Evolutionary conservation across 129 eudicot genomes (phyloP).

Genomic region (Silybum marianum): DNA sequence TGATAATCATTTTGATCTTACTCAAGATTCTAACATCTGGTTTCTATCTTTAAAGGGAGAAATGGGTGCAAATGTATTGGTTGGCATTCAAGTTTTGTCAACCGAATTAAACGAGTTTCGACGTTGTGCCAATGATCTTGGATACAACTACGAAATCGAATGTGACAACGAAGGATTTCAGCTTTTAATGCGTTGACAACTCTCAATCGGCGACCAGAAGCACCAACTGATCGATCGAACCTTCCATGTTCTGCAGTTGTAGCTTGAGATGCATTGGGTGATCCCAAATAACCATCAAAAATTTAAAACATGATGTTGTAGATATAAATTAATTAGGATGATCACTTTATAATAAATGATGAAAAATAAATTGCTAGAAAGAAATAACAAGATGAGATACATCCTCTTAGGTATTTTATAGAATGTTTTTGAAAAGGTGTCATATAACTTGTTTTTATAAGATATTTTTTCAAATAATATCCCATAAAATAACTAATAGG

Average conservation of each 20-base stretch:
- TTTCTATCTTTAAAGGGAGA: slow-evolving; percentile 57
- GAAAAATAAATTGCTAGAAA: neutral
- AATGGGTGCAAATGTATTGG: slow-evolving; percentile 79
- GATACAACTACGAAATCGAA: slow-evolving; percentile 72
- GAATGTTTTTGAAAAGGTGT: no score
- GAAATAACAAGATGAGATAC: neutral
- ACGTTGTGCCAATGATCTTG: slow-evolving; percentile 61
- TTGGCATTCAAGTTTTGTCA: slow-evolving; percentile 69
- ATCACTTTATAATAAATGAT: no score
- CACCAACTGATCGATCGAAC: neutral
- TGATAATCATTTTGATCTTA: neutral
- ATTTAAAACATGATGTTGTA: slow-evolving; percentile 1
- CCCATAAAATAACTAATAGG: no score
- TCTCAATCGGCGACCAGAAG: neutral
- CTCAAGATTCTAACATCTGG: neutral
- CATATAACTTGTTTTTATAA: no score
- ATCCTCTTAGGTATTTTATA: no score
- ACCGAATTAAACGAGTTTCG: slow-evolving; percentile 58
- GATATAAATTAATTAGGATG: neutral
- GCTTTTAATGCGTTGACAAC: slow-evolving; percentile 55
- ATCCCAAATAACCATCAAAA: neutral
- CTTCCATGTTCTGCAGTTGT: neutral
- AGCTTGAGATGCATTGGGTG: neutral
- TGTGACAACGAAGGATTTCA: slow-evolving; percentile 53
- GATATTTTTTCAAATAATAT: no score